phyloP scores from a whole-genome alignment of 305 asterid genomes.

The Andrographis paniculata region DNA sequence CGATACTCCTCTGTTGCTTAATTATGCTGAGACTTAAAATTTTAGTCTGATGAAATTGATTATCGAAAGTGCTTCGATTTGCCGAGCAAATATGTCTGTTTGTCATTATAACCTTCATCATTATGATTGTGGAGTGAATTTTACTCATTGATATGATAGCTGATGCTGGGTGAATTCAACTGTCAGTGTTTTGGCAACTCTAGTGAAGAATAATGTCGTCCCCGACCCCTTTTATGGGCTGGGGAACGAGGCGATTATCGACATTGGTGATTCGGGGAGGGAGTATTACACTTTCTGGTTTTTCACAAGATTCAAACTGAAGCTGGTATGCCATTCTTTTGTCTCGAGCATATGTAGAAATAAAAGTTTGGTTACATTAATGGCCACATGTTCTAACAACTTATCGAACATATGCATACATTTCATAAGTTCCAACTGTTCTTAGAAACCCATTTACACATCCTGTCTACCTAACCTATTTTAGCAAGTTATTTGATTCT shows the following conservation, averaged over 20 bases:
- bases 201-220: conserved; percentile 68
- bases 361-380: conserved; percentile 8
- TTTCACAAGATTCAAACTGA: conserved; percentile 65
- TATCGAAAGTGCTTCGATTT: no score
- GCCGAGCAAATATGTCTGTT: no score
- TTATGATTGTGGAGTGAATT: no score
- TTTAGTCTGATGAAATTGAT: no score
- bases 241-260: conserved; percentile 73
- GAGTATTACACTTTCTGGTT: conserved; percentile 94
- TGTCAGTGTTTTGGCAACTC: conserved; percentile 89
- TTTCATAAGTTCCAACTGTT: no score
- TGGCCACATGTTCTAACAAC: conserved; percentile 4
- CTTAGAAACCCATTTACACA: no score
- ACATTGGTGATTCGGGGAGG: conserved; percentile 89
- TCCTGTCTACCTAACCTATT: no score
- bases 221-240: conserved; percentile 97
- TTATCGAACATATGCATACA: no score
- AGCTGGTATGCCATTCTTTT: conserved; percentile 51
- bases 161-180: conserved; percentile 22
- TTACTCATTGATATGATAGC: neutral
- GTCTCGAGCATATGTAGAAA: conserved; percentile 7
- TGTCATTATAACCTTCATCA: no score
- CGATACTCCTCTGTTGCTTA: no score
- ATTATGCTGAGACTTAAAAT: no score
- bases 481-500: no score